A percentile compares a stretch with the other conserved stretches of the same genome.
Conservation (phyloP, 139 green algal species). For the Closterium sp. region DNA sequence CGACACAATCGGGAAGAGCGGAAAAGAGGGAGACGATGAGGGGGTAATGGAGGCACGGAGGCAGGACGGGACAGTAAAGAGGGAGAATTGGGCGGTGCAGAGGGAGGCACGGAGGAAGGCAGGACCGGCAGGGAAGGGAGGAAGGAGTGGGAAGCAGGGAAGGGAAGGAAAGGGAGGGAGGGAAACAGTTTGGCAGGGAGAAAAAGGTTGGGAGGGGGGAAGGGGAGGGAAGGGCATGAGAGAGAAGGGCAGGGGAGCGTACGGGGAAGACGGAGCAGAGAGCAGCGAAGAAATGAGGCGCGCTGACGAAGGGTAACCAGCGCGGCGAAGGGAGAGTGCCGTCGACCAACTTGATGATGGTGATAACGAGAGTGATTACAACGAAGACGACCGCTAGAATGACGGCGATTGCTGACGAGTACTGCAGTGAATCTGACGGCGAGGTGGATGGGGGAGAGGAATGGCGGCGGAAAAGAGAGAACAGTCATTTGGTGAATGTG, state of each 20-base stretch:
- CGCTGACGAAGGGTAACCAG: constrained; percentile 7
- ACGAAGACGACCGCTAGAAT: constrained; percentile 35
- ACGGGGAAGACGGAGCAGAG: constrained; percentile 38
- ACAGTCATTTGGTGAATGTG: neutral
- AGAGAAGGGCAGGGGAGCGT: neutral
- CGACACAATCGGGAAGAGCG: too few species aligned
- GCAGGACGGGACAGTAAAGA: constrained; percentile 6
- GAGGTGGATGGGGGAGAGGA: neutral
- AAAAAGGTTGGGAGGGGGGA: too few species aligned
- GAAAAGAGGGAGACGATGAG: too few species aligned
- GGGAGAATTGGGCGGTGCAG: too few species aligned
- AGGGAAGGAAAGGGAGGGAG: neutral
- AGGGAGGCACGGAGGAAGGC: neutral
- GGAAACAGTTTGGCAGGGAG: neutral
- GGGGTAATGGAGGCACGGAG: constrained; percentile 29
- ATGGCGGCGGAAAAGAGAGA: neutral
- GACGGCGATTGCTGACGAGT: constrained; percentile 22
- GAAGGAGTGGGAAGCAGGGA: neutral
- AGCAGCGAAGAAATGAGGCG: neutral
- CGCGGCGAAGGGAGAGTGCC: constrained; percentile 6
- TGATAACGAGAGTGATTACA: constrained; percentile 14
- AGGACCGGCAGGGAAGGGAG: neutral
- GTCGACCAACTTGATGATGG: constrained; percentile 14
- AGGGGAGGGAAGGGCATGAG: neutral
- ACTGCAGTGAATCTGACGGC: constrained; percentile 37